phyloP scores from a whole-genome alignment of 345 rosid species.

The Pugionium cornutum region DNA sequence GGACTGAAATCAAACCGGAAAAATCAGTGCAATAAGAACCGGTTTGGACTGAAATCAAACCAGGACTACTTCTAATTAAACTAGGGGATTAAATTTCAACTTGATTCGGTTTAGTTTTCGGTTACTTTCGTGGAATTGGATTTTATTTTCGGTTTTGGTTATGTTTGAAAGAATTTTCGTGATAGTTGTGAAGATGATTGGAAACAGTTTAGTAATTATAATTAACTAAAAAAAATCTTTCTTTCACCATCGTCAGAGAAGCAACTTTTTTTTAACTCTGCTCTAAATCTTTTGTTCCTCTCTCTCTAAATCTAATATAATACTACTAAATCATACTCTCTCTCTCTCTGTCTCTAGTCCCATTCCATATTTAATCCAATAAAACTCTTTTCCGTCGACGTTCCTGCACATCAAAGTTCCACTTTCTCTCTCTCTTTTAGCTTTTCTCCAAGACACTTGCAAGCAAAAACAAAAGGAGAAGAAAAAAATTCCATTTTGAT shows the following conservation, averaged over 20 bases:
- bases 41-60: not conserved
- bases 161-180: not conserved
- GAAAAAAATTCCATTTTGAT: not conserved
- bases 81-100: not conserved
- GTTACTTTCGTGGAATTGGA: not conserved
- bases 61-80: not conserved
- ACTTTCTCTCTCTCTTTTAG: constrained; percentile 24
- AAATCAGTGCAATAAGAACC: not conserved
- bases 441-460: constrained; percentile 22
- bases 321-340: constrained; percentile 25
- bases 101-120: not conserved
- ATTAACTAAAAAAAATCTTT: too few relatives aligned
- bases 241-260: constrained; percentile 17
- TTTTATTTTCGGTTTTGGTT: not conserved
- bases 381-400: constrained; percentile 26
- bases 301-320: constrained; percentile 38
- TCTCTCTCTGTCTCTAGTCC: constrained; percentile 32
- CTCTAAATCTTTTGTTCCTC: constrained; percentile 28
- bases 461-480: constrained; percentile 1
- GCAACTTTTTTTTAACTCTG: constrained; percentile 8
- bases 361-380: constrained; percentile 33
- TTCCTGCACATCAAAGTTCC: constrained; percentile 32
- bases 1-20: too few relatives aligned
- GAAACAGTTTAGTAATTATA: not conserved
- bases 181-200: constrained; percentile 14